Percentiles rank a stretch among this genome's conserved stretches.
phyloP scores from a whole-genome alignment of 495 filamentous ascomycete genomes.

The Trichoderma erinaceum region DNA sequence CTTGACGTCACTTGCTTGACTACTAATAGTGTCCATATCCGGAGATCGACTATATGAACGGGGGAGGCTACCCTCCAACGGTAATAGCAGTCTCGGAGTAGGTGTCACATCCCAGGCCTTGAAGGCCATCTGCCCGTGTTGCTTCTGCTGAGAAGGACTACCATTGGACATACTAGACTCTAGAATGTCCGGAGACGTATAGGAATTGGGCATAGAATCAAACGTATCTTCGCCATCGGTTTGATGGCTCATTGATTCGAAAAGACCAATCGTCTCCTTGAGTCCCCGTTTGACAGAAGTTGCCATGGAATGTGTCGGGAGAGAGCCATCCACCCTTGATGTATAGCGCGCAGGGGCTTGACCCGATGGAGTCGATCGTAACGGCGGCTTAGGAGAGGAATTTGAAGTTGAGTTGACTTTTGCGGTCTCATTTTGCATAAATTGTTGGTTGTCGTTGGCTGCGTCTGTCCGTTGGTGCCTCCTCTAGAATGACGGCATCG shows the following conservation, averaged over 20 bases:
- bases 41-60: background rate
- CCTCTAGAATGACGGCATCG: constrained; percentile 3
- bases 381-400: background rate
- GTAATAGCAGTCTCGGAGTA: background rate
- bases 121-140: background rate
- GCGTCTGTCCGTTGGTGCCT: background rate
- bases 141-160: background rate
- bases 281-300: background rate
- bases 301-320: background rate
- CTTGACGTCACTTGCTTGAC: background rate
- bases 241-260: background rate
- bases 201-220: background rate
- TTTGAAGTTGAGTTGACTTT: background rate
- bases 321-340: background rate
- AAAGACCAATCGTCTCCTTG: constrained; percentile 7
- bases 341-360: background rate
- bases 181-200: background rate
- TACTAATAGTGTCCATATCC: background rate
- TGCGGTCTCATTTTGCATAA: background rate
- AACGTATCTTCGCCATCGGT: background rate
- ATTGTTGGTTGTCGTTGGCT: background rate
- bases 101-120: background rate
- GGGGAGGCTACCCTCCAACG: background rate
- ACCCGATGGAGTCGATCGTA: background rate
- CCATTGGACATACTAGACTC: background rate